Evolutionary conservation across 1,139 yeast genomes (phyloP), one percentile per base, ranked within the genome.

Genomic region (Pneumocystis canis): DNA sequence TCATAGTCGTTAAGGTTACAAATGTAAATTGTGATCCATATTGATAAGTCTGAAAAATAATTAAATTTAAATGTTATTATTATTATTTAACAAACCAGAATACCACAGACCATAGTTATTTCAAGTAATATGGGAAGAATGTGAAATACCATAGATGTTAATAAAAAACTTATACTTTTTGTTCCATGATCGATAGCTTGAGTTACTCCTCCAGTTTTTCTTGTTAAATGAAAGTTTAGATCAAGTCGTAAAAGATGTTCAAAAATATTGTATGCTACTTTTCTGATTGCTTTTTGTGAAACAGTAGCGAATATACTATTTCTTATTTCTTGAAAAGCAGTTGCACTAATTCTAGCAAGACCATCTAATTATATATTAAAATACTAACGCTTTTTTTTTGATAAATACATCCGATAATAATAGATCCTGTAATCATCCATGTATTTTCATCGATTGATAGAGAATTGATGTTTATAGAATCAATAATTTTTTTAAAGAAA

Each of bases 181-280:
- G 97, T 92, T 72, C 99, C 99, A 69, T 98, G 79, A 71, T 92
- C 99, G 70, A 92, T 92, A 0, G 98, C 97, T 66, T 98, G 78
- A 0, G 97, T 92, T 59, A 92, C 76, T 0, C 96, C 97, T 68
- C 99, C 99, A 0, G 98, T 94, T 73, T 94, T 97, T 69, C 90
- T 79, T 7, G 94, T 80, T 62, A 92, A 75, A 73, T 92, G 98
- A 80, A 92, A 92, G 25, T 89, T 88, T 62, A 90, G 77, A 74
- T 92, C 99, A 75, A 92, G 79, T 69, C 83, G 84, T 72, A 92
- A 79, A 64, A 92, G 77, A 73, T 90, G 97, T 60, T 78, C 79
- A 73, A 92, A 92, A 0, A 97, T 90, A 71, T 87, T 88, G 59
- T 85, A 78, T 1, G 98, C 96, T 39, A 92, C 97, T 65, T 85